Percentiles rank a stretch among this genome's conserved stretches.
Conservation (phyloP, 2,329 filamentous ascomycete species). For the Mycosphaerella sp. region DNA sequence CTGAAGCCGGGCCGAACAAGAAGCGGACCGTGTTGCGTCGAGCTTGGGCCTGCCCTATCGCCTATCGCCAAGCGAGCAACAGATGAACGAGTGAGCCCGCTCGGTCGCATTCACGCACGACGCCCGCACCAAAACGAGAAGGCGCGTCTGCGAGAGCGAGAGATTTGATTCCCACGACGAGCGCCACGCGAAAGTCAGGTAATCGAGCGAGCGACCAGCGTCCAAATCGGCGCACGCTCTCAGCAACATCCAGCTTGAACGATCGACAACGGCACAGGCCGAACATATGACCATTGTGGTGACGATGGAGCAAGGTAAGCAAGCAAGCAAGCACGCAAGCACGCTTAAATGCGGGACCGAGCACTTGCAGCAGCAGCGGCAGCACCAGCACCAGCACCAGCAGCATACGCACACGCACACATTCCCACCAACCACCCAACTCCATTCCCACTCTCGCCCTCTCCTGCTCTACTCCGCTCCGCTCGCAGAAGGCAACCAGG, state of each 20-base stretch:
- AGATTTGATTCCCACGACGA: not conserved
- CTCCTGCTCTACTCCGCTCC: not conserved
- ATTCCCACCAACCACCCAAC: slow-evolving; percentile 10
- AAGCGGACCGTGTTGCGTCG: slow-evolving; percentile 10
- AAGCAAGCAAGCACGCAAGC: too few relatives aligned
- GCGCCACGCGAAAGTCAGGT: not conserved
- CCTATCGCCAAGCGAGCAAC: slow-evolving; percentile 3
- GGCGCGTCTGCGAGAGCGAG: not conserved
- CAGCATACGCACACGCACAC: not conserved
- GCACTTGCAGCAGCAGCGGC: slow-evolving; percentile 16
- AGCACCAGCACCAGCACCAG: too few relatives aligned
- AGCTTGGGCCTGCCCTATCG: slow-evolving; percentile 9
- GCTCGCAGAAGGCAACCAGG: slow-evolving; percentile 6
- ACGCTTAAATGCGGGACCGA: slow-evolving; percentile 19
- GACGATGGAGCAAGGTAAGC: slow-evolving; percentile 32
- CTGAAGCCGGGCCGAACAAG: slow-evolving; percentile 17
- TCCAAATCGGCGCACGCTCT: not conserved
- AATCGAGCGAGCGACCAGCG: not conserved
- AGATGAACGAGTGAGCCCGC: not conserved
- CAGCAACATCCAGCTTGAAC: not conserved
- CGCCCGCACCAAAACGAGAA: not conserved
- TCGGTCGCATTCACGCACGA: not conserved
- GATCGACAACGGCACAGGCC: not conserved
- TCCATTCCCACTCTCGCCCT: not conserved
- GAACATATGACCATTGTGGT: slow-evolving; percentile 13